Conservation (phyloP, 306 rosid genomes). For the Cucurbita maxima region DNA sequence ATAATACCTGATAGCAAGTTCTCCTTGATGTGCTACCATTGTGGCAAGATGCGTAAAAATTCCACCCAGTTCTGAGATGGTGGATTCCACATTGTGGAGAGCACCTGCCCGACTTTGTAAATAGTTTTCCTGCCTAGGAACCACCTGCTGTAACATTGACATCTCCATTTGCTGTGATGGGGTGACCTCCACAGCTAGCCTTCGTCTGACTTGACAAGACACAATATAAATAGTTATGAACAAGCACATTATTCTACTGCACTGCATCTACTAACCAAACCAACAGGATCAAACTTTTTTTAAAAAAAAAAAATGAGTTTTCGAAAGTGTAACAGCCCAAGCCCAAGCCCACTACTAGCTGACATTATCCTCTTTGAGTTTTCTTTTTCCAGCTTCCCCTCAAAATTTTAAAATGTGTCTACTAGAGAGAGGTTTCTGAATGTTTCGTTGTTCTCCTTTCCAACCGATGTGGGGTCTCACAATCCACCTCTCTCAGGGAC, state of each 20-base stretch:
- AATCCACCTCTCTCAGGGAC: too few species aligned
- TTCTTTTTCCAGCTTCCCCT: too few species aligned
- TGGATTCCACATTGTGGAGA: slow-evolving; percentile 88
- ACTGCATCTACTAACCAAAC: not conserved
- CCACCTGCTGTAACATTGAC: slow-evolving; percentile 94
- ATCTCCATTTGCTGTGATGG: slow-evolving; percentile 93
- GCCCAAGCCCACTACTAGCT: too few species aligned
- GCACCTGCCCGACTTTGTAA: slow-evolving; percentile 59
- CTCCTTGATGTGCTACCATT: slow-evolving; percentile 98
- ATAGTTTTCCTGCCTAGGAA: slow-evolving; percentile 62
- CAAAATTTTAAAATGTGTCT: too few species aligned
- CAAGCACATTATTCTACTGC: slow-evolving; percentile 2
- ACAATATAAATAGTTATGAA: slow-evolving; percentile 13
- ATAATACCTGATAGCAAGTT: slow-evolving; percentile 85
- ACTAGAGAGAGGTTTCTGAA: too few species aligned
- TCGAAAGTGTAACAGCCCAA: too few species aligned
- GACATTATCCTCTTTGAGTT: too few species aligned
- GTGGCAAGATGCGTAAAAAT: slow-evolving; percentile 86
- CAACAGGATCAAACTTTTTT: not conserved
- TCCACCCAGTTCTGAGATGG: slow-evolving; percentile 89
- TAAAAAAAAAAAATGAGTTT: too few species aligned
- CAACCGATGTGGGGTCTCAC: too few species aligned
- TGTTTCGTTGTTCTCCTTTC: too few species aligned
- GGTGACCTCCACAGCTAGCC: slow-evolving; percentile 67
- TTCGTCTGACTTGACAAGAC: slow-evolving; percentile 48